Percentiles rank a stretch among this genome's conserved stretches.
phyloP scores from a whole-genome alignment of 2,329 filamentous ascomycete genomes.

The Pseudogymnoascus destructans region DNA sequence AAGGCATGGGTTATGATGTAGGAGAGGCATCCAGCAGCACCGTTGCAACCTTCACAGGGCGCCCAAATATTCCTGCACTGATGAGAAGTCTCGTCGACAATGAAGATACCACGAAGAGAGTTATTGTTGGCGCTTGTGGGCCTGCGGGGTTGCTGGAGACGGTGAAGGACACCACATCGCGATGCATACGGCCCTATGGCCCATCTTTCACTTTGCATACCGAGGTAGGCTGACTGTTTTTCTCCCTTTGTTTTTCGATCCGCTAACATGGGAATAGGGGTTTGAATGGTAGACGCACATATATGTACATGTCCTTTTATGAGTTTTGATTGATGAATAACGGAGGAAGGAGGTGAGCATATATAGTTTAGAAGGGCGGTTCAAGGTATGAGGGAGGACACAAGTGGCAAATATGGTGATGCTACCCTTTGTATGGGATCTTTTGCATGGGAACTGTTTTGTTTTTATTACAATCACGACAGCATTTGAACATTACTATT shows the following conservation, averaged over 20 bases:
- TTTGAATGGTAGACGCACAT: background rate
- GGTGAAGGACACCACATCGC: slow-evolving; percentile 34
- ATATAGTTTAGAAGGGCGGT: background rate
- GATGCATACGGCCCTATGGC: slow-evolving; percentile 31
- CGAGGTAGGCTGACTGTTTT: slow-evolving; percentile 23
- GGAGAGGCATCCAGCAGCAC: background rate
- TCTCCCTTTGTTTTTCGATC: too few relatives aligned
- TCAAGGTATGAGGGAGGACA: background rate
- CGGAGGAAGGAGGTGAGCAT: background rate
- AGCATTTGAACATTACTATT: background rate
- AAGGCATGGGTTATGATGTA: background rate
- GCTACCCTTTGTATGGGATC: background rate
- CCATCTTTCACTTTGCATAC: slow-evolving; percentile 39
- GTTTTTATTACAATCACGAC: background rate
- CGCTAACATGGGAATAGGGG: background rate
- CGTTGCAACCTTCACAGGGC: slow-evolving; percentile 22
- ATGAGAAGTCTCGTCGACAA: slow-evolving; percentile 29
- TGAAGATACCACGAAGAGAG: slow-evolving; percentile 26
- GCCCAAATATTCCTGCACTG: slow-evolving; percentile 31
- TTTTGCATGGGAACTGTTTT: background rate
- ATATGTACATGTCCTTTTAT: background rate
- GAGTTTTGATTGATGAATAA: background rate
- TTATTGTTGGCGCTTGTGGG: slow-evolving; percentile 37
- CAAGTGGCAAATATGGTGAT: background rate
- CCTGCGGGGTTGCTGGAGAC: slow-evolving; percentile 33